These are phyloP conservation scores for Funneliformis mosseae DNA, from an alignment of 192 early-diverging fungal genomes.

Conservation along the genomic window DNA sequence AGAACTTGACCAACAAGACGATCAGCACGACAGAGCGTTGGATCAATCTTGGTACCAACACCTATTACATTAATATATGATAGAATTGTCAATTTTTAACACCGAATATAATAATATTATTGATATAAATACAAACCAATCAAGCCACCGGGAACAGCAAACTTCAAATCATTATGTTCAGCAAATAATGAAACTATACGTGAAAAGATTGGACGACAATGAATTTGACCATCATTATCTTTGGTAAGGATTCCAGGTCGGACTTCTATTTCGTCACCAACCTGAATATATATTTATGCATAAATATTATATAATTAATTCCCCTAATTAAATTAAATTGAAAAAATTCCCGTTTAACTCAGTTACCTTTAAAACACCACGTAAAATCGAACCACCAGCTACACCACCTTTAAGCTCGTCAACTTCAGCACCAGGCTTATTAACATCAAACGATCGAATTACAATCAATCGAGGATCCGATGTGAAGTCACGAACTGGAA, in stretches of 20 bases:
- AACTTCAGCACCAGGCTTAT: slow-evolving; percentile 96
- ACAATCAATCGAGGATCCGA: slow-evolving; percentile 92
- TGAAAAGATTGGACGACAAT: slow-evolving; percentile 86
- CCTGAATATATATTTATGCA: slow-evolving; percentile 39
- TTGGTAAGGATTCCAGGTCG: slow-evolving; percentile 92
- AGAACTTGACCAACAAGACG: slow-evolving; percentile 95
- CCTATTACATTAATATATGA: slow-evolving; percentile 39
- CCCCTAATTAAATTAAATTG: background rate
- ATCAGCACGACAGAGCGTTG: slow-evolving; percentile 94
- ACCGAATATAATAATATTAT: no score
- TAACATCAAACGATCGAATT: slow-evolving; percentile 98
- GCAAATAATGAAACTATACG: slow-evolving; percentile 85
- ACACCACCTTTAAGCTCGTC: slow-evolving; percentile 94
- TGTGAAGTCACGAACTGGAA: slow-evolving; percentile 92
- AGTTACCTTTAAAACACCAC: slow-evolving; percentile 73
- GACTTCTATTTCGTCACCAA: slow-evolving; percentile 96
- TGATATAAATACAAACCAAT: slow-evolving; percentile 63
- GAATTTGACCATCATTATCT: slow-evolving; percentile 81
- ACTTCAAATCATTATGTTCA: slow-evolving; percentile 89
- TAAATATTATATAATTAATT: background rate
- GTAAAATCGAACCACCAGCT: slow-evolving; percentile 95
- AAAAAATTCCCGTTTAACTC: background rate
- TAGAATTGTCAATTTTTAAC: no score
- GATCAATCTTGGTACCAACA: slow-evolving; percentile 96
- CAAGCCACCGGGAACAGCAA: slow-evolving; percentile 98